These are phyloP conservation scores for Arabis alpina DNA, from an alignment of 345 rosid species.

Conservation along the genomic window DNA sequence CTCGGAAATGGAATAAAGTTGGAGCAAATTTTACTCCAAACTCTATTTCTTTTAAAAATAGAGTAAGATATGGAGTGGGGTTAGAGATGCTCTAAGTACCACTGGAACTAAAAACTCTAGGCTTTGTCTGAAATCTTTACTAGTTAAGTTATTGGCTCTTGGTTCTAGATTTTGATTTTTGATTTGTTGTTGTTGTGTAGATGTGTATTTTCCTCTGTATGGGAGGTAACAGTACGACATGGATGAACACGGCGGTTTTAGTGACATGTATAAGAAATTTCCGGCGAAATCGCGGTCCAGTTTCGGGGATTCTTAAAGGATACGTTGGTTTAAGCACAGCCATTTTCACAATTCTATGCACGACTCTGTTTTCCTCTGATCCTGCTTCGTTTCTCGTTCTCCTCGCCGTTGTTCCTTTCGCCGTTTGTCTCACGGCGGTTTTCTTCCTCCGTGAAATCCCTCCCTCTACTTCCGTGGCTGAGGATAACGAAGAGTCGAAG, in stretches of 20 bases:
- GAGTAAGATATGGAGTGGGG: too few relatives aligned
- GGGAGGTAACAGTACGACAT: slow-evolving; percentile 72
- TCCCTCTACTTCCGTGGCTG: slow-evolving; percentile 33
- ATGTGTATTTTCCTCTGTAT: slow-evolving; percentile 65
- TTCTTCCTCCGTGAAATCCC: slow-evolving; percentile 53
- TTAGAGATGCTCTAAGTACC: too few relatives aligned
- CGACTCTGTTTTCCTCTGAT: slow-evolving; percentile 56
- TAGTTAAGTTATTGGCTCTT: too few relatives aligned
- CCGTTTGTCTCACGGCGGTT: slow-evolving; percentile 53
- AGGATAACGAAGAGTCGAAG: slow-evolving; percentile 46
- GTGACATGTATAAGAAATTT: slow-evolving; percentile 71
- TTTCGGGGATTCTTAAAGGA: slow-evolving; percentile 66
- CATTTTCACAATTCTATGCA: slow-evolving; percentile 60
- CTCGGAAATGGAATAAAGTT: too few relatives aligned
- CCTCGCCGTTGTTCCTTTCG: slow-evolving; percentile 58
- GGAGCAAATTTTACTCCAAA: too few relatives aligned
- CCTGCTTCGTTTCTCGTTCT: slow-evolving; percentile 56
- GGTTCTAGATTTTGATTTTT: background rate
- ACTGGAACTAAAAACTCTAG: too few relatives aligned
- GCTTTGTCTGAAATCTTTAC: too few relatives aligned
- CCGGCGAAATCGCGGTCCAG: slow-evolving; percentile 61
- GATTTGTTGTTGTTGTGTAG: slow-evolving; percentile 36
- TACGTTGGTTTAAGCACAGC: slow-evolving; percentile 69
- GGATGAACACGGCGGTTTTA: slow-evolving; percentile 74
- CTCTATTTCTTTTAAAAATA: too few relatives aligned